A percentile compares a stretch with the other conserved stretches of the same genome.
Conservation (phyloP, 345 rosid genomes). For the Aquilaria malaccensis region DNA sequence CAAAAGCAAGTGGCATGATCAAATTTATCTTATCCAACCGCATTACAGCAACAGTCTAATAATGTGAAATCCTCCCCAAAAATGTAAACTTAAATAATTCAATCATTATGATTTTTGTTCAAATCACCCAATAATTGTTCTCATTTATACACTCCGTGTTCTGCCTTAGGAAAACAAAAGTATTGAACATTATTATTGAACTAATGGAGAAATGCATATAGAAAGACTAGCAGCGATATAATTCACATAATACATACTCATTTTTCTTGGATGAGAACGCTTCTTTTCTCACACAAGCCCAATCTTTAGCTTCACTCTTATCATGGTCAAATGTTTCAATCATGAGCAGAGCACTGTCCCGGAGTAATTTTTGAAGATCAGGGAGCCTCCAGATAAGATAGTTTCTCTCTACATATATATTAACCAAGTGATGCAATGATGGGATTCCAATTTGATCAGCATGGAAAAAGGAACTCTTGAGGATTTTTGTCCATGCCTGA, state of each 20-base stretch:
- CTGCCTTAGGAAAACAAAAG: no score
- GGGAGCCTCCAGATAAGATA: constrained; percentile 90
- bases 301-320: constrained; percentile 56
- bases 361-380: constrained; percentile 66
- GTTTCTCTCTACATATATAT: constrained; percentile 71
- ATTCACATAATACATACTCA: constrained; percentile 44
- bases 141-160: neutral
- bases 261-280: constrained; percentile 73
- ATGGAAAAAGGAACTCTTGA: constrained; percentile 48
- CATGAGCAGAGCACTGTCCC: constrained; percentile 42
- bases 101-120: no score
- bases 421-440: constrained; percentile 72
- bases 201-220: neutral
- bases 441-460: constrained; percentile 59
- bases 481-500: constrained; percentile 58
- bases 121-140: no score
- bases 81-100: neutral
- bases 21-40: no score
- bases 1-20: no score
- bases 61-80: neutral
- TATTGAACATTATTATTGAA: no score
- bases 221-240: constrained; percentile 3
- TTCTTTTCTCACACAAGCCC: constrained; percentile 72
- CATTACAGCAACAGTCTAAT: neutral
- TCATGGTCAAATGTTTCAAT: constrained; percentile 48